These are phyloP conservation scores for Botrytis porri DNA, from an alignment of 2,329 filamentous ascomycete species.

Conservation along the genomic window DNA sequence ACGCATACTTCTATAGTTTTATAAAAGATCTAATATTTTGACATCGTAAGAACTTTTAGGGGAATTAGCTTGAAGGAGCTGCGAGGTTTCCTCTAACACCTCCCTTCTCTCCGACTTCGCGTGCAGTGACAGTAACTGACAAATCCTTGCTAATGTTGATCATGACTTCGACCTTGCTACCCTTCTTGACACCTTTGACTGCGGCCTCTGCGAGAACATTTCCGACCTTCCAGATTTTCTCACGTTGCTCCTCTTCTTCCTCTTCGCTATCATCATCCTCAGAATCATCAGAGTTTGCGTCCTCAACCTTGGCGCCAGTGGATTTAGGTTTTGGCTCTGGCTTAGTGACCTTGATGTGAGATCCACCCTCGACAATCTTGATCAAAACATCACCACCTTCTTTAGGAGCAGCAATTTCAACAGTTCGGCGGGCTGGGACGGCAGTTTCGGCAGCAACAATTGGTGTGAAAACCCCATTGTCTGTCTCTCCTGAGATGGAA, in stretches of 20 bases:
- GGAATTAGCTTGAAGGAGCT: slow-evolving; percentile 29
- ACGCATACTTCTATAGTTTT: slow-evolving; percentile 13
- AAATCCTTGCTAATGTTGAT: slow-evolving; percentile 83
- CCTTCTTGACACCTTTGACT: slow-evolving; percentile 80
- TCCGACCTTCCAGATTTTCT: slow-evolving; percentile 90
- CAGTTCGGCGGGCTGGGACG: slow-evolving; percentile 80
- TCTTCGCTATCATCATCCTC: slow-evolving; percentile 65
- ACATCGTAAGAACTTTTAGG: slow-evolving; percentile 29
- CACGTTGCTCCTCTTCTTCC: slow-evolving; percentile 80
- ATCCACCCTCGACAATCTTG: slow-evolving; percentile 81
- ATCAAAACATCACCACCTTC: slow-evolving; percentile 85
- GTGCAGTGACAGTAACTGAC: slow-evolving; percentile 72
- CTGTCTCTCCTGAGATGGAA: slow-evolving; percentile 56
- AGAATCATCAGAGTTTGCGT: slow-evolving; percentile 53
- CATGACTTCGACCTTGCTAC: slow-evolving; percentile 87
- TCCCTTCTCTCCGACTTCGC: slow-evolving; percentile 66
- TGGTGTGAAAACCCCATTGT: slow-evolving; percentile 70
- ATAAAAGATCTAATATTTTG: slow-evolving; percentile 11
- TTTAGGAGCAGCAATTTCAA: slow-evolving; percentile 72
- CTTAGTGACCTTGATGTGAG: slow-evolving; percentile 92
- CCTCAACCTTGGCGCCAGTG: slow-evolving; percentile 55
- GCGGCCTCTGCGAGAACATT: slow-evolving; percentile 80
- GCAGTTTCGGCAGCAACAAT: slow-evolving; percentile 85
- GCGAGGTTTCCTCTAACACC: slow-evolving; percentile 37
- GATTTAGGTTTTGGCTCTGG: slow-evolving; percentile 73